Conservation (phyloP, 768 basidiomycete species). For the Gloeopeniophorella convolvens region DNA sequence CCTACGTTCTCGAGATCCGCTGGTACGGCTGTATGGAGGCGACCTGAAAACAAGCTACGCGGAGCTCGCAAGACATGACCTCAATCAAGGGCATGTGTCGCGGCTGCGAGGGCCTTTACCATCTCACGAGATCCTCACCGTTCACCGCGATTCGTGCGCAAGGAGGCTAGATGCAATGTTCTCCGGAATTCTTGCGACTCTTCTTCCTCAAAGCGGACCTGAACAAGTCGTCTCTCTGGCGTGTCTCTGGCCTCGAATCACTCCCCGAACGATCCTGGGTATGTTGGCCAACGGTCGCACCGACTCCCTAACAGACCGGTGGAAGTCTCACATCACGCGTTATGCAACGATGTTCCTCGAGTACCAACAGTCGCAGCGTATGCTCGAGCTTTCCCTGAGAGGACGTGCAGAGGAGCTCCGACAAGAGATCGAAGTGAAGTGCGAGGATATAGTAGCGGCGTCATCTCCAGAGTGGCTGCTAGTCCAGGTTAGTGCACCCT, state of each 20-base stretch:
- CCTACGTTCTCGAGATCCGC: not conserved
- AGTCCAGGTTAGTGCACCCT: slow-evolving; percentile 4
- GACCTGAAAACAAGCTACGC: not conserved
- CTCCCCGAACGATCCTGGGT: slow-evolving; percentile 6
- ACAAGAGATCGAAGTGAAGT: not conserved
- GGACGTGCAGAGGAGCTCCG: not conserved
- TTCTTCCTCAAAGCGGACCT: not conserved
- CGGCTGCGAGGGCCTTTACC: not conserved
- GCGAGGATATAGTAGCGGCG: not conserved
- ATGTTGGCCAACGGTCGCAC: slow-evolving; percentile 22
- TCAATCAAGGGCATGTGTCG: too few species aligned
- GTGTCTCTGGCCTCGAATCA: slow-evolving; percentile 12
- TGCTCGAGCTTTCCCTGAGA: slow-evolving; percentile 3
- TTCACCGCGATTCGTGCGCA: not conserved
- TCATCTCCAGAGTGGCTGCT: slow-evolving; percentile 9
- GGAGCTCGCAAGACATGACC: not conserved
- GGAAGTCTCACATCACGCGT: not conserved
- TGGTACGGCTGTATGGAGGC: slow-evolving; percentile 3
- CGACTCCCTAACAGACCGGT: slow-evolving; percentile 1
- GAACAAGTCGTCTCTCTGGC: not conserved
- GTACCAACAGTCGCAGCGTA: slow-evolving; percentile 8
- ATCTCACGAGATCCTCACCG: not conserved
- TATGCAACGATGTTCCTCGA: not conserved
- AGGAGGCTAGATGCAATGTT: not conserved
- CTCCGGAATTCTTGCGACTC: not conserved